Conservation (phyloP, 139 green algal genomes). For the Penium margaritaceum region DNA sequence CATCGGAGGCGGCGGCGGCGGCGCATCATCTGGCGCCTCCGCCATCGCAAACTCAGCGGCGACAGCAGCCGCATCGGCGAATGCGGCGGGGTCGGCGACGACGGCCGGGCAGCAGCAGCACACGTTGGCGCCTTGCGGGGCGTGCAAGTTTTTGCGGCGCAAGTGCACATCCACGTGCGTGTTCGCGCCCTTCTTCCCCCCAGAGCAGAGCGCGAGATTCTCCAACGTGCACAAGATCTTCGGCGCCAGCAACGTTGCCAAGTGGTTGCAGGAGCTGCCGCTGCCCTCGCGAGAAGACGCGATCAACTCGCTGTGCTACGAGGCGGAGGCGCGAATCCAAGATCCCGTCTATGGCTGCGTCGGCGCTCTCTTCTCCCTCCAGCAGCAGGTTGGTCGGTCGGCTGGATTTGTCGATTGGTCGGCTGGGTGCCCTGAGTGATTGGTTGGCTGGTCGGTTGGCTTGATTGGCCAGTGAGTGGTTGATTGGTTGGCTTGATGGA, state of each 20-base stretch:
- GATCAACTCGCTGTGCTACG: constrained; percentile 31
- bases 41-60: too few species aligned
- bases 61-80: too few species aligned
- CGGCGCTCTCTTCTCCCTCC: constrained; percentile 20
- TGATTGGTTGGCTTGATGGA: too few species aligned
- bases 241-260: constrained; percentile 36
- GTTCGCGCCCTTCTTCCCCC: constrained; percentile 37
- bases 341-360: constrained; percentile 43
- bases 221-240: constrained; percentile 44
- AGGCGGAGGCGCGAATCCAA: constrained; percentile 38
- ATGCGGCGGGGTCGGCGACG: too few species aligned
- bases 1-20: too few species aligned
- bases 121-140: constrained; percentile 27
- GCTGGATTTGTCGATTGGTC: too few species aligned
- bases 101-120: too few species aligned
- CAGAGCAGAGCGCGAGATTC: constrained; percentile 32
- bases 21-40: too few species aligned
- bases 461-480: too few species aligned
- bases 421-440: too few species aligned
- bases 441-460: too few species aligned
- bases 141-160: constrained; percentile 40
- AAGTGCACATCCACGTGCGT: constrained; percentile 36
- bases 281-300: constrained; percentile 22
- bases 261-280: constrained; percentile 34
- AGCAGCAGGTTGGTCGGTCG: constrained; percentile 36